Percentiles rank a stretch among this genome's conserved stretches.
Conservation (phyloP, 2,329 filamentous ascomycete genomes). For the Stagonosporopsis chrysanthemi region DNA sequence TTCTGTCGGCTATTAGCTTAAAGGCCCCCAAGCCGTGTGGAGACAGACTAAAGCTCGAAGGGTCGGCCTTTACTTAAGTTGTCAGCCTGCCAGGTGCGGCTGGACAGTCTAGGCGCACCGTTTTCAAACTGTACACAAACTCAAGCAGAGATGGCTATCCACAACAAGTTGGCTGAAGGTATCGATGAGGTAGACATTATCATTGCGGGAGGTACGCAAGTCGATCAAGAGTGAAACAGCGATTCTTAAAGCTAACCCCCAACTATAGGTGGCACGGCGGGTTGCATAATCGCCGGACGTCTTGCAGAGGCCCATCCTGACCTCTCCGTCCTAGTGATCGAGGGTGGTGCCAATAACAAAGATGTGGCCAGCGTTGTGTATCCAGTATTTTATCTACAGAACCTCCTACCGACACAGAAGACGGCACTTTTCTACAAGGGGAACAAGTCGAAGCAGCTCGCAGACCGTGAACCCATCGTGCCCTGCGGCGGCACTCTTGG, state of each 20-base stretch:
- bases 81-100: not conserved
- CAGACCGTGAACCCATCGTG: conserved; percentile 55
- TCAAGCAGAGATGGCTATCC: conserved; percentile 32
- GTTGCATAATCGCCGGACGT: conserved; percentile 56
- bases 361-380: conserved; percentile 59
- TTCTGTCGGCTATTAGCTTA: conserved; percentile 9
- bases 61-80: conserved; percentile 11
- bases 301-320: conserved; percentile 60
- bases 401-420: conserved; percentile 59
- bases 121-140: not conserved
- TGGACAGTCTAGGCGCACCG: too few relatives aligned
- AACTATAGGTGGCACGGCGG: conserved; percentile 45
- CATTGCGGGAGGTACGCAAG: conserved; percentile 56
- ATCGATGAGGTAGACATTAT: conserved; percentile 60
- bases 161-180: conserved; percentile 48
- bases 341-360: conserved; percentile 62
- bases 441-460: conserved; percentile 56
- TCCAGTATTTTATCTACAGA: conserved; percentile 59
- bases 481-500: conserved; percentile 63
- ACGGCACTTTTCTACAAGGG: conserved; percentile 62
- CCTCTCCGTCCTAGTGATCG: conserved; percentile 61
- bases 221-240: not conserved
- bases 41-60: not conserved
- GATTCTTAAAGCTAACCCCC: not conserved
- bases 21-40: conserved; percentile 18